phyloP scores from a whole-genome alignment of 148 eudicot species.

The Suaeda aralocaspica region DNA sequence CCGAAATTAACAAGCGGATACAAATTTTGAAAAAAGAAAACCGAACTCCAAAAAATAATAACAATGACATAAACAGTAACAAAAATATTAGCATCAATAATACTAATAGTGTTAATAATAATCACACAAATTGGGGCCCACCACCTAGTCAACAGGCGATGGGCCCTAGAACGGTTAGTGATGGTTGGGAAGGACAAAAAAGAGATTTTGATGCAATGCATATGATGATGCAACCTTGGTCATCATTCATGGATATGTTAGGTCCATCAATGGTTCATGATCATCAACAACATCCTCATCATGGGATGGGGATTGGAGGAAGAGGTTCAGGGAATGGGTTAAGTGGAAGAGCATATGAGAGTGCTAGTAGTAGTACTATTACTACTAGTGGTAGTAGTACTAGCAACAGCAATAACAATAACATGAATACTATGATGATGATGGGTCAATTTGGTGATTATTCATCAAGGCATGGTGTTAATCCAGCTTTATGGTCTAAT shows the following conservation, averaged over 20 bases:
- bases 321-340: too few relatives aligned
- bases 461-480: conserved; percentile 26
- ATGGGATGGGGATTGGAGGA: conserved; percentile 18
- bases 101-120: neutral
- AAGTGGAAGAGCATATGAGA: too few relatives aligned
- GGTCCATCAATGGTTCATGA: conserved; percentile 12
- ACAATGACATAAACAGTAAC: neutral
- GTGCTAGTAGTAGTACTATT: conserved; percentile 9
- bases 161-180: neutral
- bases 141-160: neutral
- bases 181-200: conserved; percentile 8
- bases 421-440: conserved; percentile 29
- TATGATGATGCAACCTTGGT: conserved; percentile 34
- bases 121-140: neutral
- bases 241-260: conserved; percentile 35
- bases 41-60: neutral
- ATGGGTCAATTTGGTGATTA: conserved; percentile 35
- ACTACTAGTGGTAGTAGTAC: too few relatives aligned
- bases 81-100: neutral
- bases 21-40: conserved; percentile 25
- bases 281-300: conserved; percentile 12
- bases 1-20: conserved; percentile 40
- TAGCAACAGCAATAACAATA: conserved; percentile 5
- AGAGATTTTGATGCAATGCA: conserved; percentile 21
- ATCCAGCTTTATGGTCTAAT: conserved; percentile 27